phyloP scores from a whole-genome alignment of 176 grass and related monocot species.

The Musa acuminata region DNA sequence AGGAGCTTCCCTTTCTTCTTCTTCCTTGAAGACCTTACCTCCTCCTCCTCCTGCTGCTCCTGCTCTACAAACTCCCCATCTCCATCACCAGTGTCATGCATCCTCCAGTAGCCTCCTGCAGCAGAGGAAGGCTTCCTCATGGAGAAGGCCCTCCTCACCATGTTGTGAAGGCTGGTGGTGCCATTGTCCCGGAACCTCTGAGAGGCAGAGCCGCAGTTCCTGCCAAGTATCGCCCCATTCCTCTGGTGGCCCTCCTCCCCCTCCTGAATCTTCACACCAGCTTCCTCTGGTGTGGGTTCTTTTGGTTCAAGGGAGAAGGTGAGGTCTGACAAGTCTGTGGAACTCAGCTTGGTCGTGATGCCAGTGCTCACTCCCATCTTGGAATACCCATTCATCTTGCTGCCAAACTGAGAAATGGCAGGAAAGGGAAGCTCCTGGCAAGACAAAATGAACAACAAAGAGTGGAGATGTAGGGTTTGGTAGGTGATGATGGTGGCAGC shows the following conservation, averaged over 20 bases:
- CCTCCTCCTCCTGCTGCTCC: background rate
- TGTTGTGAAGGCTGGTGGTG: slow-evolving; percentile 6
- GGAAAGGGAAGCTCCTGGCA: too few species aligned
- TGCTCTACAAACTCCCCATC: background rate
- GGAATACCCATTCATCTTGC: slow-evolving; percentile 42
- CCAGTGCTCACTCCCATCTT: slow-evolving; percentile 9
- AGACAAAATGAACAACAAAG: too few species aligned
- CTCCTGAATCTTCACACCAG: slow-evolving; percentile 8
- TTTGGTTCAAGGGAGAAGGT: background rate
- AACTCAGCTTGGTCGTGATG: background rate
- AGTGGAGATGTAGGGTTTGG: too few species aligned
- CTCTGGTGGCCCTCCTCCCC: slow-evolving; percentile 22
- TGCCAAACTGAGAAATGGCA: too few species aligned
- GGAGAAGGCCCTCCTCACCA: slow-evolving; percentile 56
- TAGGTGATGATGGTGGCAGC: too few species aligned
- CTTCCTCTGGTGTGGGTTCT: background rate
- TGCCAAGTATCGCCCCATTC: slow-evolving; percentile 27
- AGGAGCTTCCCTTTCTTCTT: slow-evolving; percentile 13
- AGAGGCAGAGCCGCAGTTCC: slow-evolving; percentile 50
- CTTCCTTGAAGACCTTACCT: slow-evolving; percentile 1
- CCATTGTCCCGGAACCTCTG: slow-evolving; percentile 26
- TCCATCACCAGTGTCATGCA: slow-evolving; percentile 41
- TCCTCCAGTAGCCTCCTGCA: slow-evolving; percentile 52
- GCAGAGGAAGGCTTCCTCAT: slow-evolving; percentile 25
- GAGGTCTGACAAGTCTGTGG: slow-evolving; percentile 15